Base-by-base conservation (phyloP, 257 asterid genomes). In the Nicotiana sylvestris region DNA sequence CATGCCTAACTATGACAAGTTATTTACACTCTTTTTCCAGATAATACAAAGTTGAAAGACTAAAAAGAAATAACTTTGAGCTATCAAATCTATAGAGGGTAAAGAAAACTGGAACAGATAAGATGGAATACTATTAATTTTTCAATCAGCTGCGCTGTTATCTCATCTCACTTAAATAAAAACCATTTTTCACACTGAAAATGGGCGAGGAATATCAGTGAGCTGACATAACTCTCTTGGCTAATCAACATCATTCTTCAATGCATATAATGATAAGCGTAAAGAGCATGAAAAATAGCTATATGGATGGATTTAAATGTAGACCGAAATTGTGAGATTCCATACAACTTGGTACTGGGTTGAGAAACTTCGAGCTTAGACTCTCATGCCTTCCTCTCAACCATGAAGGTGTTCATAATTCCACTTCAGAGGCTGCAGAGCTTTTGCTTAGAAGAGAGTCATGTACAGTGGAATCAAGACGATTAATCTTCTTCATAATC, bases 401-500 rank as follows among this genome's bases (percentile, higher is more conserved):
- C 12, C 55, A 70, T 9, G 72, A 72, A 18, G 84, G 62, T 11
- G 76, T 55, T 66, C 58, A 62, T n/a, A 74, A 43, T 81, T 83
- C 72, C 29, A 78, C 62, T 81, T 67, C 37, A 29, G 55, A 65
- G 56, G 83, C 86, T 78, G 81, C 58, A 17, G 51, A 56, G 64
- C 87, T 86, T 70, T 33, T 2, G 29, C 84, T 65, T 82, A 87
- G 85, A 85, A 89, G 81, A 83, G 91, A 86, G 21, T 83, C 84
- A 56, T 58, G 81, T 39, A 82, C 83, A 0, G 81, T 65, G 12
- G 90, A 81, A 51, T 86, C 87, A 6, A 85, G 70, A 11, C 89
- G 92, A 60, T 82, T 82, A 70, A 87, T 81, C 89, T 82, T 88
- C 92, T 90, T 92, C 95, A 94, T 85, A 87, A 76, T 81, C 87